Evolutionary conservation across 768 basidiomycete species (phyloP), one percentile per base, ranked within the genome.

Genomic region (Tephrocybe rancida): DNA sequence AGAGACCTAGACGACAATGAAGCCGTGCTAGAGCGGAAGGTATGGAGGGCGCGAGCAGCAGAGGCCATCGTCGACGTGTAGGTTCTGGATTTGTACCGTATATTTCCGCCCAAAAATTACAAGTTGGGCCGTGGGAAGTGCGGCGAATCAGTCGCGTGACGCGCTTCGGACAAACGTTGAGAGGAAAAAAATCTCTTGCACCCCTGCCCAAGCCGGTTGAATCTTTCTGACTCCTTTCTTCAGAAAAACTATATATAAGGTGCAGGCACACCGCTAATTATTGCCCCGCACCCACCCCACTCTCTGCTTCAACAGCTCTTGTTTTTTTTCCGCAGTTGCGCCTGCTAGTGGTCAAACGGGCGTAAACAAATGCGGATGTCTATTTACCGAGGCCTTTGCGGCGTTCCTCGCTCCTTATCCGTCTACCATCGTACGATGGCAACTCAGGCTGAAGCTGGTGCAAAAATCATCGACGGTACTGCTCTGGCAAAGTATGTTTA

Each of bases 381-480:
- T 54, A 56, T 60, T 59, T 55, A 48, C 56, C 60, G 58, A 56
- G 46, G 35, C 22, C 30, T 54, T 30, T 29, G 22, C 13, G 4
- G 44, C 42, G 27, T 29, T 14, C 22, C 42, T 37, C 58, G 42
- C 58, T 59, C 67, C 69, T 73, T 74, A 71, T 72, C 73, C 68
- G 59, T 62, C 57, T 63, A 65, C 61, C 71, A 70, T 68, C 62
- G 68, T 57, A 66, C 67, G 44, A 78, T 78, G 75, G 58, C 74
- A 22, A 63, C 70, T 52, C 61, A 64, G 48, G 45, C 60, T 51
- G 47, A 62, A 46, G 55, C 45, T 34, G 60, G 70, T 52, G 71
- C 74, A 59, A 78, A 71, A 56, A 65, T 90, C 63, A 93, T 98
- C 67, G 92, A 97, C 60, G 95, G 95, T 16, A 89, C 81, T 42